Conservation (phyloP, 2,329 filamentous ascomycete species). For the Stemphylium lycopersici region DNA sequence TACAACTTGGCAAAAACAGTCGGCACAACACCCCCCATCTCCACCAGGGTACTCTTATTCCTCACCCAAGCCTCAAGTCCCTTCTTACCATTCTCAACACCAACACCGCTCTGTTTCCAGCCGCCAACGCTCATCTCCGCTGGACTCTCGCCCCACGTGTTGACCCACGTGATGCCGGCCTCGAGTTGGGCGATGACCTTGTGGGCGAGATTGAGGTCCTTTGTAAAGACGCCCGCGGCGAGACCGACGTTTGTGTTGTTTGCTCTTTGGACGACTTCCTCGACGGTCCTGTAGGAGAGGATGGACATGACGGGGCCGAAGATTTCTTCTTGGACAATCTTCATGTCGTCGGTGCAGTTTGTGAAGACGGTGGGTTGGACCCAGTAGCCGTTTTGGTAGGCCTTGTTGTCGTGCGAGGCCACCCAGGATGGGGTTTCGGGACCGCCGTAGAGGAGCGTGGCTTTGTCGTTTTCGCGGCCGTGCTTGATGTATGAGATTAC, state of each 20-base stretch:
- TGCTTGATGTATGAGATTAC: constrained; percentile 77
- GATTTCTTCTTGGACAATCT: constrained; percentile 80
- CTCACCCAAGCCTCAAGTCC: constrained; percentile 82
- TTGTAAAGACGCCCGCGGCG: constrained; percentile 82
- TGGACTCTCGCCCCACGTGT: constrained; percentile 90
- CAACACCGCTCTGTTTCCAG: constrained; percentile 89
- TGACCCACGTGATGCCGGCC: constrained; percentile 90
- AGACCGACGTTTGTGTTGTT: constrained; percentile 80
- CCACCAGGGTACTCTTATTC: constrained; percentile 87
- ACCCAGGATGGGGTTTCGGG: constrained; percentile 61
- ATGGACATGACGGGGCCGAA: constrained; percentile 89
- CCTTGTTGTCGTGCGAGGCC: constrained; percentile 45
- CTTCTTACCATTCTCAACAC: constrained; percentile 82
- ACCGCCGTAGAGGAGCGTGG: constrained; percentile 76
- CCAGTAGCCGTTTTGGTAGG: constrained; percentile 74
- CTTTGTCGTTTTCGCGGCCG: constrained; percentile 74
- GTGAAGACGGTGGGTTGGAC: constrained; percentile 84
- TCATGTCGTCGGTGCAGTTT: constrained; percentile 82
- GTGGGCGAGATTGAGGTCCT: constrained; percentile 75
- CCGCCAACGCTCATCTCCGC: constrained; percentile 92
- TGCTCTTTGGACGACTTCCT: constrained; percentile 73
- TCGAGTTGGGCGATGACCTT: constrained; percentile 72
- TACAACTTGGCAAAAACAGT: constrained; percentile 66
- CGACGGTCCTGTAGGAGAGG: constrained; percentile 72
- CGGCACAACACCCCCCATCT: constrained; percentile 73